Evolutionary conservation across 1,284 basidiomycete species (phyloP).

Genomic region (Taiwanofungus camphoratus): DNA sequence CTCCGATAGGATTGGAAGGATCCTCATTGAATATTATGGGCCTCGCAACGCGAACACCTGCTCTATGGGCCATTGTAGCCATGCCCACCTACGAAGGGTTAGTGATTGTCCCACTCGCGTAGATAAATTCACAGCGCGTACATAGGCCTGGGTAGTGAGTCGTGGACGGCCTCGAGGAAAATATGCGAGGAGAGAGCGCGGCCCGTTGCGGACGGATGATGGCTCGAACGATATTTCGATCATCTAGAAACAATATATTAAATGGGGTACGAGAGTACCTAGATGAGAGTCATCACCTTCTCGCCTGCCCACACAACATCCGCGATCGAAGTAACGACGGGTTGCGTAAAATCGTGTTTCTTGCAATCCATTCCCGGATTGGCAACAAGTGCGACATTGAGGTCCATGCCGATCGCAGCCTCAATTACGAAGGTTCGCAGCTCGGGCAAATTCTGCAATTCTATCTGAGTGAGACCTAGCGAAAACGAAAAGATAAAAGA

Average conservation of each 20-base stretch:
- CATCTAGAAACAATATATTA: slow-evolving; percentile 15
- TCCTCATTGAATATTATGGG: background rate
- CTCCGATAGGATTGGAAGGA: background rate
- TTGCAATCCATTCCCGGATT: no score
- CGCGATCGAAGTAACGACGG: slow-evolving; percentile 1
- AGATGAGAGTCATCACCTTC: background rate
- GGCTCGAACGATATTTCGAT: slow-evolving; percentile 21
- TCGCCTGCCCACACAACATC: slow-evolving; percentile 6
- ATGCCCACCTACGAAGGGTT: slow-evolving; percentile 9
- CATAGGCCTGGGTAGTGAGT: slow-evolving; percentile 18
- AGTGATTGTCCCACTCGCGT: background rate
- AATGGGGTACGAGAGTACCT: background rate
- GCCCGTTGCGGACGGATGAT: slow-evolving; percentile 18
- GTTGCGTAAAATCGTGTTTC: no score
- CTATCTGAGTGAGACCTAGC: no score
- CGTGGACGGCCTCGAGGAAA: slow-evolving; percentile 19
- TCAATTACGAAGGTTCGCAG: background rate
- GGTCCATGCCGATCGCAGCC: background rate
- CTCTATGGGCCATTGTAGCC: slow-evolving; percentile 8
- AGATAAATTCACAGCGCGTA: background rate
- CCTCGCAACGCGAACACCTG: background rate
- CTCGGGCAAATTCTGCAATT: background rate
- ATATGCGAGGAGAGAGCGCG: slow-evolving; percentile 19
- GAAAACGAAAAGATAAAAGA: background rate
- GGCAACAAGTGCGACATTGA: no score